phyloP scores from a whole-genome alignment of 2,329 filamentous ascomycete species.

The Alternaria panax region DNA sequence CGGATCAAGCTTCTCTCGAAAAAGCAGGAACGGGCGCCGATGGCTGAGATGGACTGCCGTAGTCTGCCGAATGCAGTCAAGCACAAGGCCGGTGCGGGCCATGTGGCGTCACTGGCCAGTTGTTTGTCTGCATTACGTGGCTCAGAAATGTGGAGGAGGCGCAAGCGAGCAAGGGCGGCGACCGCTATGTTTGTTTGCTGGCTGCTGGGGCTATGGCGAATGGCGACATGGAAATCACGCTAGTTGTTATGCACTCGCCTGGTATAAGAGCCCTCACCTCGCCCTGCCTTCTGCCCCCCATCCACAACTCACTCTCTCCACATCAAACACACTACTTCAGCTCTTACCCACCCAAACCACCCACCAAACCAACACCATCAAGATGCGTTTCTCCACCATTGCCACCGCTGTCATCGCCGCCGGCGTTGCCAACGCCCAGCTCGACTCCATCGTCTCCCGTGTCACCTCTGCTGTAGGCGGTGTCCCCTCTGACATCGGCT shows the following conservation, averaged over 20 bases:
- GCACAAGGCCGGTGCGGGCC: constrained; percentile 11
- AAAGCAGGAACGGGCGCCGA: constrained; percentile 1
- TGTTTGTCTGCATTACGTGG: constrained; percentile 29
- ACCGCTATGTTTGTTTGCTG: constrained; percentile 37
- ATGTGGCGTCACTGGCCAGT: constrained; percentile 36
- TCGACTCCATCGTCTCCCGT: constrained; percentile 30
- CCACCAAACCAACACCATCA: constrained; percentile 21
- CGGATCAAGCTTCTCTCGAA: not conserved
- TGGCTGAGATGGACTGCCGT: not conserved
- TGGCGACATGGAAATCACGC: constrained; percentile 11
- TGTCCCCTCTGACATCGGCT: constrained; percentile 20
- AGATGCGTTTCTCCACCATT: constrained; percentile 48
- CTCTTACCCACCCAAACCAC: constrained; percentile 3
- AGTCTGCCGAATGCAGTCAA: constrained; percentile 25
- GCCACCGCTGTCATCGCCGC: constrained; percentile 40
- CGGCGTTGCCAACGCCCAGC: constrained; percentile 39
- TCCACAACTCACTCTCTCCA: constrained; percentile 18
- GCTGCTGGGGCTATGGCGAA: constrained; percentile 12
- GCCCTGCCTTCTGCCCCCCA: constrained; percentile 17
- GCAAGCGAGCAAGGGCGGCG: constrained; percentile 24
- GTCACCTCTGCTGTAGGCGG: constrained; percentile 22
- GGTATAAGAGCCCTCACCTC: constrained; percentile 27
- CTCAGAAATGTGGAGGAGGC: constrained; percentile 27
- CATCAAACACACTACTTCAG: constrained; percentile 18
- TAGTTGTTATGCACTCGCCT: constrained; percentile 16